Base-by-base conservation (phyloP, 441 rosid species). In the Oxalis stricta region DNA sequence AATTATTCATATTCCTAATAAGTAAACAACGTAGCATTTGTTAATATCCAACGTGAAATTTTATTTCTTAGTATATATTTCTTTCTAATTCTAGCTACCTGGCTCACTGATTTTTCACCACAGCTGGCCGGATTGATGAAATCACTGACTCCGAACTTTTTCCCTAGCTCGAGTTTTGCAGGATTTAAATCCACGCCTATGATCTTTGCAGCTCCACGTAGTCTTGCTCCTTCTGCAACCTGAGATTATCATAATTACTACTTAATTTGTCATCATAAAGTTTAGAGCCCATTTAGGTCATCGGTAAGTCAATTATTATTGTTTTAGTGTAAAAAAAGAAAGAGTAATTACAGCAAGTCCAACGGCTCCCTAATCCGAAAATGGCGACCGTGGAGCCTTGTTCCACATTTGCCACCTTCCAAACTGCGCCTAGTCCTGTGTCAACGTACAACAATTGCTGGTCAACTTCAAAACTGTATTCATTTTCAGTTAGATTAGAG, bases 161-260 rank as follows among this genome's bases (percentile, higher is more conserved):
- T 73, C 16, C 79, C 76, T n/a, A 56, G 30, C 51, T 74, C 68
- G 31, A 54, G 65, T 26, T 74, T 70, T 8, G 56, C 68, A 0
- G 73, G 55, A 61, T 75, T 75, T 54, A 72, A 50, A 53, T 78
- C 82, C 17, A 72, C 75, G 3, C 86, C 82, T 10, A 78, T 50
- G 11, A 75, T 72, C 47, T 55, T 67, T 0, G 75, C 55, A 23
- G 85, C 85, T 48, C 72, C 56, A 4, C 72, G 44, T 16, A 59
- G 38, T 41, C 69, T 63, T 1, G 77, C 73, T 21, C 78, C 78
- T 21, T 66, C 71, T 12, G 76, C 76, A 38, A 65, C 77, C 75
- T 70, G 45, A 38, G 0, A 10, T 3, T n/a, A n/a, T n/a, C n/a
- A n/a, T n/a, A n/a, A n/a, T n/a, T n/a, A n/a, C n/a, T n/a, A n/a